phyloP scores from a whole-genome alignment of 257 asterid species.

The Echites panduratus region DNA sequence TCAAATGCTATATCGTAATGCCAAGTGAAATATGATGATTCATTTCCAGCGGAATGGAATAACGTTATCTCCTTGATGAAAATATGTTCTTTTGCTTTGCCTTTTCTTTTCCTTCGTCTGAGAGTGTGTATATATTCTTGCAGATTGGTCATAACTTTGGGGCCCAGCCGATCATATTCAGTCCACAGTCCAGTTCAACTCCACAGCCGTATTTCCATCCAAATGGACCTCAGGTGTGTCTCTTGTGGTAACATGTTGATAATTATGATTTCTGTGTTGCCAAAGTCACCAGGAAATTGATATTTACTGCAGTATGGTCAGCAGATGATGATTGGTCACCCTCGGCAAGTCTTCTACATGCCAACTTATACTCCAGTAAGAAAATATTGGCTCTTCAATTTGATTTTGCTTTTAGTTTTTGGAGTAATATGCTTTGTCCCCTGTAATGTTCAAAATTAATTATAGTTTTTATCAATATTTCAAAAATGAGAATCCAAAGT shows the following conservation, averaged over 20 bases:
- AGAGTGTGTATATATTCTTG: slow-evolving; percentile 5
- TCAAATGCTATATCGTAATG: neutral
- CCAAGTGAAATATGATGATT: neutral
- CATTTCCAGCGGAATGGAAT: neutral
- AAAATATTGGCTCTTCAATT: neutral
- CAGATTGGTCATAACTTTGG: slow-evolving; percentile 71
- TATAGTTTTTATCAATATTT: neutral
- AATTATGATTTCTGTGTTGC: neutral
- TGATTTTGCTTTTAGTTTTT: neutral
- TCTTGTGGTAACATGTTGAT: neutral
- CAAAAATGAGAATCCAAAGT: neutral
- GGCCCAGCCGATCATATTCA: slow-evolving; percentile 65
- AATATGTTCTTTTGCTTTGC: neutral
- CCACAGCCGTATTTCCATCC: slow-evolving; percentile 84
- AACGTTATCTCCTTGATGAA: neutral
- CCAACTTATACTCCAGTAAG: slow-evolving; percentile 78
- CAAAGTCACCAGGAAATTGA: neutral
- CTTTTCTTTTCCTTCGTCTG: neutral
- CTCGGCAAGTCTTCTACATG: slow-evolving; percentile 77
- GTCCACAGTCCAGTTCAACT: slow-evolving; percentile 63
- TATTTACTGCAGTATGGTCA: slow-evolving; percentile 58
- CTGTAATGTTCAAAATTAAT: neutral
- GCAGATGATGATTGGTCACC: slow-evolving; percentile 90
- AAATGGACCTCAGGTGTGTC: slow-evolving; percentile 83
- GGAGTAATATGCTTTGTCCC: neutral